A percentile compares a stretch with the other conserved stretches of the same genome.
Evolutionary conservation across 2,329 filamentous ascomycete genomes (phyloP).

Genomic region (Cladorrhinum sp.): DNA sequence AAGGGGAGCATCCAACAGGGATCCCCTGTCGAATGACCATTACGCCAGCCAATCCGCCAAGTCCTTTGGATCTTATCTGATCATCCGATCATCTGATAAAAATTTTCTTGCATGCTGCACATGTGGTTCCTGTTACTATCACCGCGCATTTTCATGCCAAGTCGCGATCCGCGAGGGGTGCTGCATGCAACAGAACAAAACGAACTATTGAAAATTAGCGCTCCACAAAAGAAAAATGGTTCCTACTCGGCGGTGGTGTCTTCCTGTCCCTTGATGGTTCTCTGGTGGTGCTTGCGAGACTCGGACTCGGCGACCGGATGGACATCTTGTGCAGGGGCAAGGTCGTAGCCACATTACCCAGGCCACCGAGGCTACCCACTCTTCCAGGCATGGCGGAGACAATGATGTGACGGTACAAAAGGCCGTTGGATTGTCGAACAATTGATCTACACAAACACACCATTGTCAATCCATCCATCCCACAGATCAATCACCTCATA

Average conservation of each 20-base stretch:
- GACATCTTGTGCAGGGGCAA: background rate
- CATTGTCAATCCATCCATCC: background rate
- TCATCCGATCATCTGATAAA: slow-evolving; percentile 23
- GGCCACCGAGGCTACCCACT: slow-evolving; percentile 7
- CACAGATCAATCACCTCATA: background rate
- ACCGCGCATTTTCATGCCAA: background rate
- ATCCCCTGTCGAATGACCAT: background rate
- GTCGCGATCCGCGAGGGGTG: background rate
- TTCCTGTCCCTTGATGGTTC: background rate
- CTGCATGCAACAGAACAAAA: background rate
- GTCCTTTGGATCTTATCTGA: slow-evolving; percentile 16
- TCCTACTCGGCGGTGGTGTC: background rate
- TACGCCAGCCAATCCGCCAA: slow-evolving; percentile 3
- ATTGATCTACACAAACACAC: background rate
- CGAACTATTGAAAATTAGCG: slow-evolving; percentile 5
- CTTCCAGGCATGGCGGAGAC: background rate
- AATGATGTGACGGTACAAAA: slow-evolving; percentile 6
- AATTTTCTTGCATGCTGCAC: background rate
- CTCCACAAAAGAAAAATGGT: background rate
- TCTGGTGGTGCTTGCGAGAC: no score
- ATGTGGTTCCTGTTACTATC: background rate
- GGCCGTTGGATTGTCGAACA: background rate
- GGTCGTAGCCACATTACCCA: slow-evolving; percentile 1
- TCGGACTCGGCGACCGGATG: no score
- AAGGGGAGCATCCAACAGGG: background rate